Conservation (phyloP, 2,329 filamentous ascomycete genomes). For the Meredithiella fracta region DNA sequence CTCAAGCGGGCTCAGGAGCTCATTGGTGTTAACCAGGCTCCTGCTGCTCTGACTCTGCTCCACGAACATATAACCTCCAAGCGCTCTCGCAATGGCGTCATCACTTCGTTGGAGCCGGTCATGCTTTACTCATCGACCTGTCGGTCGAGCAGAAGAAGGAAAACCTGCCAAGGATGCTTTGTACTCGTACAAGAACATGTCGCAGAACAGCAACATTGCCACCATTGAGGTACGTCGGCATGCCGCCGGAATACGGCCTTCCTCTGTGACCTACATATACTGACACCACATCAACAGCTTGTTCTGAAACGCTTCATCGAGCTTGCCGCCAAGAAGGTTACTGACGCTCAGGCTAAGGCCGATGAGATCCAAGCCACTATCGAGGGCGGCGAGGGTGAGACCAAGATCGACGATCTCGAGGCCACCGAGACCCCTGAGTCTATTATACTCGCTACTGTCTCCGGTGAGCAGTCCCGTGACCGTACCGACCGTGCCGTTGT, state of each 20-base stretch:
- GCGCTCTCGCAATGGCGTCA: constrained; percentile 91
- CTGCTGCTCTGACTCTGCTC: constrained; percentile 81
- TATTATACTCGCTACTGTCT: constrained; percentile 92
- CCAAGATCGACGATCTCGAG: constrained; percentile 82
- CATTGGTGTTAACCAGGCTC: constrained; percentile 88
- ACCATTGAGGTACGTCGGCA: constrained; percentile 58
- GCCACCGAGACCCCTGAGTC: constrained; percentile 96
- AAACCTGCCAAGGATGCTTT: constrained; percentile 97
- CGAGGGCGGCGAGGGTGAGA: constrained; percentile 48
- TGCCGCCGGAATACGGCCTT: not conserved
- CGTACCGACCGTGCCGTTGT: constrained; percentile 96
- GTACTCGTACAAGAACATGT: constrained; percentile 99
- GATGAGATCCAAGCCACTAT: constrained; percentile 83
- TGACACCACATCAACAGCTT: constrained; percentile 32
- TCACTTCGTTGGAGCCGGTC: constrained; percentile 88
- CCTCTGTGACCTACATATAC: not conserved
- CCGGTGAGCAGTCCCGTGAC: constrained; percentile 91
- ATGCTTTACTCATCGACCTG: constrained; percentile 95
- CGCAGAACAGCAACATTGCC: constrained; percentile 94
- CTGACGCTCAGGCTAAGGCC: constrained; percentile 85
- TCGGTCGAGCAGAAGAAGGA: constrained; percentile 96
- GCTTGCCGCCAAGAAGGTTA: constrained; percentile 89
- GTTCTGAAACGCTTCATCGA: constrained; percentile 98
- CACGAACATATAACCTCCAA: constrained; percentile 99
- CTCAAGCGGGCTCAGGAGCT: constrained; percentile 97